These are phyloP conservation scores for Ordospora colligata DNA, from an alignment of 371 early-diverging fungal genomes.

Conservation along the genomic window DNA sequence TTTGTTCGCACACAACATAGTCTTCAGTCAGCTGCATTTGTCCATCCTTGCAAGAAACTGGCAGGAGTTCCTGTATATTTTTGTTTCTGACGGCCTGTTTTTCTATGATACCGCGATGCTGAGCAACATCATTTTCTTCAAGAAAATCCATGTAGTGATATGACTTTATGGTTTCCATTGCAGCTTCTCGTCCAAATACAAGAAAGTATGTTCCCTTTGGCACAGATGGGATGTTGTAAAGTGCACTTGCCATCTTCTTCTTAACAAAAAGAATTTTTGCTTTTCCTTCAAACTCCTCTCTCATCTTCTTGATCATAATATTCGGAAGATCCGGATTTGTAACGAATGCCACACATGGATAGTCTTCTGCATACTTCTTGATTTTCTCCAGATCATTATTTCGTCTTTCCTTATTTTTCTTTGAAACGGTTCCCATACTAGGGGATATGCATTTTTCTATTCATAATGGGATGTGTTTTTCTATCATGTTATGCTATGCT, in stretches of 20 bases:
- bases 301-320: constrained; percentile 3
- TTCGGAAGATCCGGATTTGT: constrained; percentile 9
- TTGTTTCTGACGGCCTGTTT: constrained; percentile 13
- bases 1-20: constrained; percentile 11
- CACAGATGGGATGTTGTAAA: background rate
- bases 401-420: constrained; percentile 6
- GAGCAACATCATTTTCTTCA: constrained; percentile 1
- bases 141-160: constrained; percentile 17
- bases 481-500: too few relatives aligned
- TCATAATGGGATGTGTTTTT: too few relatives aligned
- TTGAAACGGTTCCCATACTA: constrained; percentile 6
- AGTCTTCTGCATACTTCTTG: background rate
- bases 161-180: constrained; percentile 9
- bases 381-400: background rate
- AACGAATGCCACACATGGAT: background rate
- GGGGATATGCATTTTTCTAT: background rate
- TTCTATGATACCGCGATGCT: background rate
- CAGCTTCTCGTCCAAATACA: background rate
- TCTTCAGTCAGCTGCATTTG: constrained; percentile 19
- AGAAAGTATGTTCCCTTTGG: background rate
- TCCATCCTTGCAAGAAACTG: constrained; percentile 4
- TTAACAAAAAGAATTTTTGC: constrained; percentile 13
- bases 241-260: constrained; percentile 12
- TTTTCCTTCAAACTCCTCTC: constrained; percentile 1
- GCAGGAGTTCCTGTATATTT: constrained; percentile 12